These are phyloP conservation scores for Linnemannia hyalina DNA, from an alignment of 192 early-diverging fungal species.

Conservation along the genomic window DNA sequence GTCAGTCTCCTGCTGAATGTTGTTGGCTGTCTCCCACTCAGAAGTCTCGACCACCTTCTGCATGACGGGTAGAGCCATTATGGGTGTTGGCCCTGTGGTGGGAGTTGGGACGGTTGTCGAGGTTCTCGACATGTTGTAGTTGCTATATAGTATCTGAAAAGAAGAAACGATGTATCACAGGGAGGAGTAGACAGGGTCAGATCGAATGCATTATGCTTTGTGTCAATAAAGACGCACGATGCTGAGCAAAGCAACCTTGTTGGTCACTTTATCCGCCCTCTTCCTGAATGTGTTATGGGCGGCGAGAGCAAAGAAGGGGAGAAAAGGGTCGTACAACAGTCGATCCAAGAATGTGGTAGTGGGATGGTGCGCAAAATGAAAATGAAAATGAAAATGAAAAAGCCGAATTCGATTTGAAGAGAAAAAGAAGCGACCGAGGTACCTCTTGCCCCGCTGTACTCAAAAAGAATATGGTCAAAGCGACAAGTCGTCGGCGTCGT, in stretches of 20 bases:
- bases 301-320: not conserved
- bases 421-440: too few species aligned
- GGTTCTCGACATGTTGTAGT: not conserved
- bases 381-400: not conserved
- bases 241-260: slow-evolving; percentile 10
- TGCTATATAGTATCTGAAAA: not conserved
- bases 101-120: not conserved
- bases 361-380: not conserved
- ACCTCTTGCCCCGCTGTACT: too few species aligned
- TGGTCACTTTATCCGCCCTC: not conserved
- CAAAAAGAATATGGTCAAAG: too few species aligned
- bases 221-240: not conserved
- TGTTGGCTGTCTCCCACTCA: not conserved
- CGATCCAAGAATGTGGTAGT: not conserved
- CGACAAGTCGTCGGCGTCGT: too few species aligned
- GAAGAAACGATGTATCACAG: not conserved
- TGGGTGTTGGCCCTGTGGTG: not conserved
- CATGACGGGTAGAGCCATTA: not conserved
- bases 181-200: not conserved
- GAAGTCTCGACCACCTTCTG: slow-evolving; percentile 1
- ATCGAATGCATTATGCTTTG: not conserved
- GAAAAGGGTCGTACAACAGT: not conserved
- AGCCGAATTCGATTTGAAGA: not conserved
- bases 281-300: not conserved
- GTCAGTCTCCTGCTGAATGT: not conserved